Evolutionary conservation across 495 filamentous ascomycete species (phyloP).

Genomic region (Recurvomyces mirabilis): DNA sequence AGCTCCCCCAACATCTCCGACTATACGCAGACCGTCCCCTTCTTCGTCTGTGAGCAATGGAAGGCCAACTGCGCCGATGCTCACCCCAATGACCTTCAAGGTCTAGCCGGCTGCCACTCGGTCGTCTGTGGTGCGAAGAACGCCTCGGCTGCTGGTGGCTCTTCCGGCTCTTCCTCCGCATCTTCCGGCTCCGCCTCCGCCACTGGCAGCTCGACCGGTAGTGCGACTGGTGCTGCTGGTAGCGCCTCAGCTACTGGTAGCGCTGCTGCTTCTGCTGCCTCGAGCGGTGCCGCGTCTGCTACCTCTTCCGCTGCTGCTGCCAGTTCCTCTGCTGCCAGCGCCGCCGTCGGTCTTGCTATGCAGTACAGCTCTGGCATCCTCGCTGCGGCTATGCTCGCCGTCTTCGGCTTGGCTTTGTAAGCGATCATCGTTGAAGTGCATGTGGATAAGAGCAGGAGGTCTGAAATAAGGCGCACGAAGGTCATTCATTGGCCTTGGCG

Average conservation of each 20-base stretch:
- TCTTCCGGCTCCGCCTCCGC: conserved; percentile 14
- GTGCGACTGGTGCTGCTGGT: neutral
- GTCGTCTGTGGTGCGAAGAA: conserved; percentile 39
- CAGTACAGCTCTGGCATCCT: conserved; percentile 42
- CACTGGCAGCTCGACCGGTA: conserved; percentile 12
- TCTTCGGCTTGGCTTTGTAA: conserved; percentile 42
- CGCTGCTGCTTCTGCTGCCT: neutral
- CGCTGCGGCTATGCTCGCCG: conserved; percentile 37
- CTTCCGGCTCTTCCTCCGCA: conserved; percentile 20
- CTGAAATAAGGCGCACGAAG: too few relatives aligned
- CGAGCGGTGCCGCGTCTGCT: conserved; percentile 4
- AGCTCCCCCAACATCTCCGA: conserved; percentile 39
- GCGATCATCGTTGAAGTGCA: too few relatives aligned
- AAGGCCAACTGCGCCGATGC: conserved; percentile 40
- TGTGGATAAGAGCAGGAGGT: too few relatives aligned
- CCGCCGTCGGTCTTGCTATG: conserved; percentile 31
- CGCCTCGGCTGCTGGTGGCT: conserved; percentile 30
- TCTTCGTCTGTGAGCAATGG: conserved; percentile 43
- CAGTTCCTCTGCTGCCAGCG: conserved; percentile 33
- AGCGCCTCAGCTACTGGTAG: neutral
- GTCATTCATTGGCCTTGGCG: too few relatives aligned
- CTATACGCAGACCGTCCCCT: conserved; percentile 47
- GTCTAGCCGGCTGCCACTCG: conserved; percentile 36
- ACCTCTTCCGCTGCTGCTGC: conserved; percentile 21
- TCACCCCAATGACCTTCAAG: conserved; percentile 36